These are phyloP conservation scores for Lactuca saligna DNA, from an alignment of 129 eudicot species.

Conservation along the genomic window DNA sequence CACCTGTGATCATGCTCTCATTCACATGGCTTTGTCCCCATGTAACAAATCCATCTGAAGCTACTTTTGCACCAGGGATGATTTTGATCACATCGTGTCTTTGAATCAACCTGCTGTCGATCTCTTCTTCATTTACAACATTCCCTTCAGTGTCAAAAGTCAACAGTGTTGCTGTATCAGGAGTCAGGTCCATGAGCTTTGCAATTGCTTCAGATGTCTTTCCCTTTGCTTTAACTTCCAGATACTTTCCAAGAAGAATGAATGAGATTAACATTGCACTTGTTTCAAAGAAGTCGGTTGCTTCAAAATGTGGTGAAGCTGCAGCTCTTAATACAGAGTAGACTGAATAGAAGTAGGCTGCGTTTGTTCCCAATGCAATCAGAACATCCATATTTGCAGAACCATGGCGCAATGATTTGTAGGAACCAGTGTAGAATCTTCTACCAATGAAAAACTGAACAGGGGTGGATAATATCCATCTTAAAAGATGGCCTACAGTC, in stretches of 20 bases:
- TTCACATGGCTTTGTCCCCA: slow-evolving; percentile 98
- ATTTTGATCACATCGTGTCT: slow-evolving; percentile 74
- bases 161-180: slow-evolving; percentile 71
- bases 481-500: slow-evolving; percentile 57
- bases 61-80: slow-evolving; percentile 92
- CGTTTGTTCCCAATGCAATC: slow-evolving; percentile 80
- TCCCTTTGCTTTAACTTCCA: slow-evolving; percentile 91
- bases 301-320: slow-evolving; percentile 56
- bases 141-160: slow-evolving; percentile 65
- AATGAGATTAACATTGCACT: slow-evolving; percentile 96
- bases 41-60: slow-evolving; percentile 83
- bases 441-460: slow-evolving; percentile 85
- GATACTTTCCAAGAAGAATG: slow-evolving; percentile 84
- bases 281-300: slow-evolving; percentile 85
- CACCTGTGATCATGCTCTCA: slow-evolving; percentile 99
- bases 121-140: slow-evolving; percentile 70
- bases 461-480: slow-evolving; percentile 79
- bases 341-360: slow-evolving; percentile 86
- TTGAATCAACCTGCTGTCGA: slow-evolving; percentile 82
- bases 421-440: slow-evolving; percentile 72
- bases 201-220: slow-evolving; percentile 97
- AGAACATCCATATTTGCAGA: slow-evolving; percentile 91
- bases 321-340: slow-evolving; percentile 81
- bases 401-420: slow-evolving; percentile 63
- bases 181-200: slow-evolving; percentile 92